Base-by-base conservation (phyloP, 148 eudicot species). In the Limonium bicolor region DNA sequence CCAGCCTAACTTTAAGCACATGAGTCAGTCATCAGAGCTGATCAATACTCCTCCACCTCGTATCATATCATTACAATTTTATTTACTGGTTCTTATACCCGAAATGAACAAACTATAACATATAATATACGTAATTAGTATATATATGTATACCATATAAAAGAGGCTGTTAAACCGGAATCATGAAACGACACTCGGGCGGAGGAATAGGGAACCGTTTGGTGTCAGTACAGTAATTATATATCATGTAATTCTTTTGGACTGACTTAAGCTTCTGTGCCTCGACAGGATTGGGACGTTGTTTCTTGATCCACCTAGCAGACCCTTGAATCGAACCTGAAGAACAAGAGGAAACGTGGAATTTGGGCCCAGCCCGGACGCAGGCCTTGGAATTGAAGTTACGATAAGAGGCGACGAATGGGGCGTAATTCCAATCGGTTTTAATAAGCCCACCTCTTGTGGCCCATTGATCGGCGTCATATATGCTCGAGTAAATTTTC, bases 161-260 rank as follows among this genome's bases (percentile, higher is more conserved):
- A n/a, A n/a, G n/a, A n/a, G n/a, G n/a, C n/a, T n/a, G n/a, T n/a
- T n/a, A n/a, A n/a, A n/a, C n/a, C n/a, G n/a, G n/a, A n/a, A n/a
- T n/a, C n/a, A n/a, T n/a, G n/a, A n/a, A n/a, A n/a, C n/a, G n/a
- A n/a, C n/a, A n/a, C n/a, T n/a, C n/a, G n/a, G n/a, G n/a, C n/a
- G n/a, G n/a, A n/a, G n/a, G n/a, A n/a, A n/a, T n/a, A n/a, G 72
- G 67, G 30, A 67, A 67, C 46, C 67, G 48, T 5, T 58, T 14
- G 14, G 39, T 6, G 13, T 67, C 72, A 0, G 67, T 54, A 23
- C 72, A 67, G 27, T 67, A 67, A 27, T 67, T 67, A 19, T 67
- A 67, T 8, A 67, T 57, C 72, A 67, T 67, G 26, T 52, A 62
- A 4, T 57, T 57, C 53, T 53, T 62, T 38, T 67, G 67, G 20